Conservation (phyloP, 495 filamentous ascomycete genomes). For the Neurospora sublineolata region DNA sequence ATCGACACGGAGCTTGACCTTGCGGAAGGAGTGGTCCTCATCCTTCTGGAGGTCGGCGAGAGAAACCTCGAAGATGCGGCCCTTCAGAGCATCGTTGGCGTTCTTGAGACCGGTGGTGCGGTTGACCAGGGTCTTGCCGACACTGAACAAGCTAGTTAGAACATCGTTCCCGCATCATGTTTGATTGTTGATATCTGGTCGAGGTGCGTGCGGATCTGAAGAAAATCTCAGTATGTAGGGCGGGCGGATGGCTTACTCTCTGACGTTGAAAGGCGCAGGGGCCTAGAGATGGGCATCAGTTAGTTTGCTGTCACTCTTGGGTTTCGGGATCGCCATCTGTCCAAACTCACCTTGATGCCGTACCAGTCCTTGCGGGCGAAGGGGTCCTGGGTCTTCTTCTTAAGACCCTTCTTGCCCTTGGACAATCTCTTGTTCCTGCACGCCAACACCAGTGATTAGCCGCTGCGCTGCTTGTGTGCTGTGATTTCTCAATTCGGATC, state of each 20-base stretch:
- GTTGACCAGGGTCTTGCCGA: constrained; percentile 98
- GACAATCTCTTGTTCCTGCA: constrained; percentile 99
- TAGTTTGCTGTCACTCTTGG: constrained; percentile 2
- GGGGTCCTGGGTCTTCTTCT: constrained; percentile 97
- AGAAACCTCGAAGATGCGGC: constrained; percentile 96
- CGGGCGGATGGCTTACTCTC: constrained; percentile 64
- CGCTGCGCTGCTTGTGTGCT: constrained; percentile 9
- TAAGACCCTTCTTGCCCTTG: constrained; percentile 99
- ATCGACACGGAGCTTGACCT: constrained; percentile 96
- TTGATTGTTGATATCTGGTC: background rate
- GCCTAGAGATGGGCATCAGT: constrained; percentile 44
- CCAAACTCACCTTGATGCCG: constrained; percentile 70
- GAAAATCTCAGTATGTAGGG: constrained; percentile 2
- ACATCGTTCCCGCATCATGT: constrained; percentile 5
- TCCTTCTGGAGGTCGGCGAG: constrained; percentile 98
- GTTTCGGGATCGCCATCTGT: background rate
- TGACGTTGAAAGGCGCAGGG: constrained; percentile 84
- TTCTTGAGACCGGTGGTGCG: constrained; percentile 98
- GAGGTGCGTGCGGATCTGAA: background rate
- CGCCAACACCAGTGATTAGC: constrained; percentile 34
- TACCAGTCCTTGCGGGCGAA: constrained; percentile 99
- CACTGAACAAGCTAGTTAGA: constrained; percentile 47
- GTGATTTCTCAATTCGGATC: background rate
- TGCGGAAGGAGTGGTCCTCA: constrained; percentile 98
- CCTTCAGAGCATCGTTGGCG: constrained; percentile 97